These are phyloP conservation scores for Mycena amicta DNA, from an alignment of 768 basidiomycete species.

Conservation along the genomic window DNA sequence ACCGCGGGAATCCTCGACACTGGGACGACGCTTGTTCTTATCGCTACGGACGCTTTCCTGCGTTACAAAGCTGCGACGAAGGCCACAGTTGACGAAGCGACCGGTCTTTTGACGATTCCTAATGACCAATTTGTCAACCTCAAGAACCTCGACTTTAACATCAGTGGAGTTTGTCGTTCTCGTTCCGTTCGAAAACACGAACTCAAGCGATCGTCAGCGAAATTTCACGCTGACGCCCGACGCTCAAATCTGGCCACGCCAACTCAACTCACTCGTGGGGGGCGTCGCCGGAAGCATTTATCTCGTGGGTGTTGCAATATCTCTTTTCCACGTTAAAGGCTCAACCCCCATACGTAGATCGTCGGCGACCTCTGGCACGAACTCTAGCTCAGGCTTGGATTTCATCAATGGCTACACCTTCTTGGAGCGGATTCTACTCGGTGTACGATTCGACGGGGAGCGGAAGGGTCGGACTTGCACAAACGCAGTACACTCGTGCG, in stretches of 20 bases:
- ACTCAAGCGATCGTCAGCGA: constrained; percentile 8
- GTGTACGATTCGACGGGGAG: constrained; percentile 40
- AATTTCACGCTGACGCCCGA: constrained; percentile 43
- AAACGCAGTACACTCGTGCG: not conserved
- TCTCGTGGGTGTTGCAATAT: constrained; percentile 9
- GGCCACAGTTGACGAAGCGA: constrained; percentile 21
- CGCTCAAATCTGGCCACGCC: constrained; percentile 32
- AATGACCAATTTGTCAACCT: constrained; percentile 39
- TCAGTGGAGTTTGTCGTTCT: constrained; percentile 31
- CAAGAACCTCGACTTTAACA: constrained; percentile 35
- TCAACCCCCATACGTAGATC: constrained; percentile 13
- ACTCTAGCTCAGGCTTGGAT: constrained; percentile 41
- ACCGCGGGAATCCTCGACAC: constrained; percentile 48
- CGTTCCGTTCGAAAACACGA: not conserved
- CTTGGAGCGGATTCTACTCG: constrained; percentile 45
- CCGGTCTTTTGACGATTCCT: constrained; percentile 43
- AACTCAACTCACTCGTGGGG: constrained; percentile 31
- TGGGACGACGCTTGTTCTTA: constrained; percentile 39
- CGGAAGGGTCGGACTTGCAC: not conserved
- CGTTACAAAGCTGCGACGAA: constrained; percentile 35
- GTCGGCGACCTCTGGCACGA: constrained; percentile 34
- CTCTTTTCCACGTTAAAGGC: not conserved
- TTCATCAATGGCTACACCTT: constrained; percentile 35
- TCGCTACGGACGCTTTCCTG: constrained; percentile 33
- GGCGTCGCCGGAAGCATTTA: constrained; percentile 26